Percentiles rank a stretch among this genome's conserved stretches.
Evolutionary conservation across 495 filamentous ascomycete species (phyloP).

Genomic region (Durotheca rogersii): DNA sequence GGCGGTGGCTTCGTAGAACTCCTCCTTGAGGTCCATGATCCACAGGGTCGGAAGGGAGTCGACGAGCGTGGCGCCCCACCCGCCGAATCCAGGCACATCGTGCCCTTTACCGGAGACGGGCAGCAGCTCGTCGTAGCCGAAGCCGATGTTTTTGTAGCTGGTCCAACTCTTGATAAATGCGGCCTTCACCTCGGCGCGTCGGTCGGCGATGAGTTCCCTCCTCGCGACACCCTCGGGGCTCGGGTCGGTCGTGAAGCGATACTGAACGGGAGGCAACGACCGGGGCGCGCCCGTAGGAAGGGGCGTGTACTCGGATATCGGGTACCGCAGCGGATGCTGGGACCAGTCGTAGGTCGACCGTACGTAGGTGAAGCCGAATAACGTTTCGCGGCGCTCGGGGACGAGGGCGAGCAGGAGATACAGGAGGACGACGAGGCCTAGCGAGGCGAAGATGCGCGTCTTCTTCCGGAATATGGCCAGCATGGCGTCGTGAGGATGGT

Average conservation of each 20-base stretch:
- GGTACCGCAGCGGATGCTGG: constrained; percentile 33
- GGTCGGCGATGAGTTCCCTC: constrained; percentile 46
- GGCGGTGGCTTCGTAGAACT: constrained; percentile 84
- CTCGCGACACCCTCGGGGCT: constrained; percentile 31
- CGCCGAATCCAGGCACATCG: constrained; percentile 75
- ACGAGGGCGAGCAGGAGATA: constrained; percentile 36
- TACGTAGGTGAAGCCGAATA: constrained; percentile 37
- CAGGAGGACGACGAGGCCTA: constrained; percentile 20
- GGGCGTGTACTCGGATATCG: constrained; percentile 37
- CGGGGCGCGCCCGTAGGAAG: constrained; percentile 40
- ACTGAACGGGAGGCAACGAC: constrained; percentile 43
- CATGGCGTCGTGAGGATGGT: constrained; percentile 27
- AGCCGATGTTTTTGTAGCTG: constrained; percentile 73
- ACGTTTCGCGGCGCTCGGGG: constrained; percentile 30
- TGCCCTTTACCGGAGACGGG: constrained; percentile 55
- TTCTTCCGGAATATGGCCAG: constrained; percentile 34
- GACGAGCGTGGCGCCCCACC: constrained; percentile 91
- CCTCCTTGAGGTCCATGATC: constrained; percentile 90
- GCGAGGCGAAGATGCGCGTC: constrained; percentile 21
- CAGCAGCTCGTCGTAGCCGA: constrained; percentile 73
- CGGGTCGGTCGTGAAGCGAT: constrained; percentile 39
- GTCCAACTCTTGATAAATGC: constrained; percentile 75
- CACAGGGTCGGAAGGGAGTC: constrained; percentile 90
- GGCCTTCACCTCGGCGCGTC: constrained; percentile 57
- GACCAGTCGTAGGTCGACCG: constrained; percentile 48